These are phyloP conservation scores for Amphirosellinia nigrospora DNA, from an alignment of 495 filamentous ascomycete species.

Conservation along the genomic window DNA sequence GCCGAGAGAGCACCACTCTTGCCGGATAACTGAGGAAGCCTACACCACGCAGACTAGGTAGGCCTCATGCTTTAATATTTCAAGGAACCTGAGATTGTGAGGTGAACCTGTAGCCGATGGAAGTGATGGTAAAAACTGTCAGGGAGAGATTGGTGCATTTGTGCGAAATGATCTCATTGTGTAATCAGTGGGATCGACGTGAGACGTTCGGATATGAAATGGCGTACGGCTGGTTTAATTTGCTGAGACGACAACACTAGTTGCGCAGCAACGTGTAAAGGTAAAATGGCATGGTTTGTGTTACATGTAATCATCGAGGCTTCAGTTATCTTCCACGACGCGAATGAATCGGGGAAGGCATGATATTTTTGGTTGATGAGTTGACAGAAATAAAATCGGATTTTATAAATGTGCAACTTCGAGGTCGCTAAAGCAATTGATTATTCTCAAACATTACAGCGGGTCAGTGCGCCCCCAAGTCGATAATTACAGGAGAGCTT, in stretches of 20 bases:
- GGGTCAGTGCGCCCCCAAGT: neutral
- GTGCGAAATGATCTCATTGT: neutral
- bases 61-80: neutral
- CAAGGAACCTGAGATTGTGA: neutral
- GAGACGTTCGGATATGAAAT: neutral
- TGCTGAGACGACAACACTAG: neutral
- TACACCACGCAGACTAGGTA: neutral
- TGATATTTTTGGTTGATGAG: neutral
- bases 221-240: neutral
- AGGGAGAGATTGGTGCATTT: neutral
- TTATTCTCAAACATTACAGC: neutral
- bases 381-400: neutral
- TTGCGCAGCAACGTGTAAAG: neutral
- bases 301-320: neutral
- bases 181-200: neutral
- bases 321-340: neutral
- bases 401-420: too few species aligned
- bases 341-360: neutral
- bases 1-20: conserved; percentile 61
- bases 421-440: too few species aligned
- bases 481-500: neutral
- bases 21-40: conserved; percentile 36
- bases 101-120: neutral
- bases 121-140: neutral
- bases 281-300: neutral